Base-by-base conservation (phyloP, 352 stramenopile species). In the Phytopythium chamaehyphon region DNA sequence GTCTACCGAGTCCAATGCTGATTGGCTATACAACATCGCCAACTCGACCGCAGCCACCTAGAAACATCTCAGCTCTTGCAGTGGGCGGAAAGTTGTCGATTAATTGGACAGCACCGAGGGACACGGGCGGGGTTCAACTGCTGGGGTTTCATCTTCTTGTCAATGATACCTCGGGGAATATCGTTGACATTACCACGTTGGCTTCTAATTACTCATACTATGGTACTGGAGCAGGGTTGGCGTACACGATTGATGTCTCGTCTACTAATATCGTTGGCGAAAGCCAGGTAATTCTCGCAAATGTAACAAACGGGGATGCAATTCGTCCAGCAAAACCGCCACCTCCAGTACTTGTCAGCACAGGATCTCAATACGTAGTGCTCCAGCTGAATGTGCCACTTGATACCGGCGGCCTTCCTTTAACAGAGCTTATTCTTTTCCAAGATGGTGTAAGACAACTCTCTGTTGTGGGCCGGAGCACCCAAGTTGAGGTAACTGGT, bases 111-210 rank as follows among this genome's bases (percentile, higher is more conserved):
- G 26, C 62, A 21, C 51, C 69, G 3, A 8, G 47, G 3, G 59
- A 88, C 50, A 73, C 59, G 0, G 76, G 76, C 10, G 76, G 76
- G 0, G 55, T 83, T 8, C 51, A 55, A 1, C 26, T 85, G 0
- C 56, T 51, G 2, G 61, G 31, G 0, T 82, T 62, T 33, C 42
- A 35, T 4, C 44, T 72, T 15, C 33, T 43, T 3, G 40, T 81
- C 1, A 31, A 31, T 8, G 19, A 54, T 5, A 16, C 45, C 7
- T 61, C 45, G 9, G 23, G 6, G 7, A n/a, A 39, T 33, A 24
- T 49, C 14, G 46, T 42, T 14, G 55, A 63, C 6, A 38, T 26
- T 2, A 26, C 43, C 12, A 61, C 22, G 2, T 5, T n/a, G 3
- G 31, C 28, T 0, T 26, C 51, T 12, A 54, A 53, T 6, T 64